A percentile compares a stretch with the other conserved stretches of the same genome.
phyloP scores from a whole-genome alignment of 495 filamentous ascomycete genomes.

The Bombardia bombarda region DNA sequence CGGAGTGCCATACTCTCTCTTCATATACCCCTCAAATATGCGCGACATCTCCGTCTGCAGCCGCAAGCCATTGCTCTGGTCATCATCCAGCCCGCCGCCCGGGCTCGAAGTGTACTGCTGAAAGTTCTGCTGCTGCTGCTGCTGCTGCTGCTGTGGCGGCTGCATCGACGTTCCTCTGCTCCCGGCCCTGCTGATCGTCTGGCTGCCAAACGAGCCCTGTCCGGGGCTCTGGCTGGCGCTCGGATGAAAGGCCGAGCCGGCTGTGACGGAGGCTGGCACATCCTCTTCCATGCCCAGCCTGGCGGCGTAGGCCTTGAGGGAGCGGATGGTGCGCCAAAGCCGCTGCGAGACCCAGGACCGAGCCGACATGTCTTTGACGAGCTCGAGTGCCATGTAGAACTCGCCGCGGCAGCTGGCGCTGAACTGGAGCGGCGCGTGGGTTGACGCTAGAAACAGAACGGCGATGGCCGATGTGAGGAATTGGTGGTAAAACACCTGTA shows the following conservation, averaged over 20 bases:
- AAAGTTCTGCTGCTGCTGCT: constrained; percentile 1
- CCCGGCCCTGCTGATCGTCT: not conserved
- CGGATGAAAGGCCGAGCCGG: too few species aligned
- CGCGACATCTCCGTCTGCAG: constrained; percentile 39
- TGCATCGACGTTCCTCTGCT: not conserved
- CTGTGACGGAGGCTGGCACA: constrained; percentile 20
- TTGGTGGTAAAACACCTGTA: constrained; percentile 81
- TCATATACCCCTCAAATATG: constrained; percentile 28
- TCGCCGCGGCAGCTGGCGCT: constrained; percentile 66
- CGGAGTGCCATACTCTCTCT: not conserved
- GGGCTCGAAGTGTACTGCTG: not conserved
- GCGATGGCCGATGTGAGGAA: constrained; percentile 76
- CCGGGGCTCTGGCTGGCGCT: constrained; percentile 17
- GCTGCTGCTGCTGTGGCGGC: not conserved
- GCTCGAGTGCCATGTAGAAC: constrained; percentile 78
- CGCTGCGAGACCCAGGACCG: constrained; percentile 70
- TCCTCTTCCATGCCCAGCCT: constrained; percentile 59
- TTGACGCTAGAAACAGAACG: constrained; percentile 75
- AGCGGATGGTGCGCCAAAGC: constrained; percentile 74
- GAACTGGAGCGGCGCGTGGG: constrained; percentile 72
- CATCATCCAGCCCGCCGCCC: constrained; percentile 6
- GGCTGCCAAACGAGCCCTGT: not conserved
- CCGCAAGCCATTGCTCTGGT: constrained; percentile 25
- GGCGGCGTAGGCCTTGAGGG: constrained; percentile 71
- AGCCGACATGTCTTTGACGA: constrained; percentile 73